Percentiles rank a stretch among this genome's conserved stretches.
Evolutionary conservation across 352 stramenopile species (phyloP).

Genomic region (Phytophthora lateralis): DNA sequence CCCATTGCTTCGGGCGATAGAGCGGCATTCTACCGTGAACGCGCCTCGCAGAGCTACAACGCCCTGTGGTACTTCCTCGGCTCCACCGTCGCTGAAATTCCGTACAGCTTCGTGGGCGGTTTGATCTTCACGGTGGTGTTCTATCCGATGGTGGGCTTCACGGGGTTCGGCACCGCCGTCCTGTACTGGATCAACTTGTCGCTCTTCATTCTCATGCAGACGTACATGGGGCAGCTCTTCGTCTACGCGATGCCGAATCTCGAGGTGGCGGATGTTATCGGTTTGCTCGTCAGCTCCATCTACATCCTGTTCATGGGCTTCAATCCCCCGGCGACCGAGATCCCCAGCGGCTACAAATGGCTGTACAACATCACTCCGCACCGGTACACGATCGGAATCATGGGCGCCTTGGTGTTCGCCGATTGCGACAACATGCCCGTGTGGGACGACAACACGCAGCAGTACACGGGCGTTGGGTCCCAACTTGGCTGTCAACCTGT

Average conservation of each 20-base stretch:
- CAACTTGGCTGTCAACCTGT: slow-evolving; percentile 26
- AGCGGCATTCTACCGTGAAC: slow-evolving; percentile 63
- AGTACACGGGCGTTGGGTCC: slow-evolving; percentile 18
- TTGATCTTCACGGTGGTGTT: slow-evolving; percentile 51
- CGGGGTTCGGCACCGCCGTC: slow-evolving; percentile 35
- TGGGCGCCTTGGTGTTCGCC: slow-evolving; percentile 26
- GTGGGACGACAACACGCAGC: slow-evolving; percentile 12
- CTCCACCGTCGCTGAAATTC: slow-evolving; percentile 56
- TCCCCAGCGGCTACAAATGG: slow-evolving; percentile 57
- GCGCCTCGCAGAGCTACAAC: slow-evolving; percentile 83
- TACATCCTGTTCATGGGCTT: slow-evolving; percentile 59
- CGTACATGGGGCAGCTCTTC: slow-evolving; percentile 51
- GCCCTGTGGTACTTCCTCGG: slow-evolving; percentile 59
- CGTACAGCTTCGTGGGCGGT: slow-evolving; percentile 46
- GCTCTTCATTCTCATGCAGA: slow-evolving; percentile 46
- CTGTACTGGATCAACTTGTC: slow-evolving; percentile 54
- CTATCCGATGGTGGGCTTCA: slow-evolving; percentile 54
- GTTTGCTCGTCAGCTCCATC: slow-evolving; percentile 49
- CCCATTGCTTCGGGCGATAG: slow-evolving; percentile 78
- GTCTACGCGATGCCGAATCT: slow-evolving; percentile 41
- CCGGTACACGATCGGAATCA: slow-evolving; percentile 20
- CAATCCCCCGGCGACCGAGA: slow-evolving; percentile 45
- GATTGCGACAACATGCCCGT: slow-evolving; percentile 28
- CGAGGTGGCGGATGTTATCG: slow-evolving; percentile 35
- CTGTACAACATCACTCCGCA: slow-evolving; percentile 35